Evolutionary conservation across 768 basidiomycete species (phyloP).

Genomic region (Paxillus rubicundulus): DNA sequence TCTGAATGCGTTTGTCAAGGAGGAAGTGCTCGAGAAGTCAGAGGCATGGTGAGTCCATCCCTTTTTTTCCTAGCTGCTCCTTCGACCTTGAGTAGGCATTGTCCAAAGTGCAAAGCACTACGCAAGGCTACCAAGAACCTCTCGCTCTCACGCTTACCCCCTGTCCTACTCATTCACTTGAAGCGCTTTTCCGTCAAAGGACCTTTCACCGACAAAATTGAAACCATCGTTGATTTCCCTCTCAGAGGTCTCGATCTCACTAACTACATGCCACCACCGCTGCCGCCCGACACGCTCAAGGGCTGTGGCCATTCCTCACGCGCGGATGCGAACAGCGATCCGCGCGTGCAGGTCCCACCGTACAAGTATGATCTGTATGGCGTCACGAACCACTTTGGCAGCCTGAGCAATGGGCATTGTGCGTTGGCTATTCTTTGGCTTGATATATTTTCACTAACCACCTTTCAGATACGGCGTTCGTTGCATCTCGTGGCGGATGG

Average conservation of each 20-base stretch:
- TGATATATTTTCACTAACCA: background rate
- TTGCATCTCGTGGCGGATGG: conserved; percentile 87
- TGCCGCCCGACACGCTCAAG: conserved; percentile 62
- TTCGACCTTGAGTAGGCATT: conserved; percentile 62
- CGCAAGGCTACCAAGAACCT: conserved; percentile 84
- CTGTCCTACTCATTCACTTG: conserved; percentile 87
- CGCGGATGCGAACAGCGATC: conserved; percentile 52
- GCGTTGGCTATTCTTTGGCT: conserved; percentile 32
- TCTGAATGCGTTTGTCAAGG: conserved; percentile 85
- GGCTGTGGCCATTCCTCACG: conserved; percentile 39
- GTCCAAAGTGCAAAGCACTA: conserved; percentile 88
- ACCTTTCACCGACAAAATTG: conserved; percentile 93
- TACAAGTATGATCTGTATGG: conserved; percentile 93
- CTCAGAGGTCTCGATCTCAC: conserved; percentile 59
- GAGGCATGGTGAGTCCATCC: conserved; percentile 77
- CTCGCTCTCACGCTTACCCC: conserved; percentile 88
- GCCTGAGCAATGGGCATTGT: conserved; percentile 95
- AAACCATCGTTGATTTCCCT: conserved; percentile 93
- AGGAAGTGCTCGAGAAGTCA: conserved; percentile 87
- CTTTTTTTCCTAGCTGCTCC: background rate
- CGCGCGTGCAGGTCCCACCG: conserved; percentile 79
- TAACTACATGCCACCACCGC: conserved; percentile 81
- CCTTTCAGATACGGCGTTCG: conserved; percentile 81
- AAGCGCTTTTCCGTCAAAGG: conserved; percentile 92
- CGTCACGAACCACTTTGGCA: conserved; percentile 96